phyloP scores from a whole-genome alignment of 2,329 filamentous ascomycete species.

The Fusarium torreyae region DNA sequence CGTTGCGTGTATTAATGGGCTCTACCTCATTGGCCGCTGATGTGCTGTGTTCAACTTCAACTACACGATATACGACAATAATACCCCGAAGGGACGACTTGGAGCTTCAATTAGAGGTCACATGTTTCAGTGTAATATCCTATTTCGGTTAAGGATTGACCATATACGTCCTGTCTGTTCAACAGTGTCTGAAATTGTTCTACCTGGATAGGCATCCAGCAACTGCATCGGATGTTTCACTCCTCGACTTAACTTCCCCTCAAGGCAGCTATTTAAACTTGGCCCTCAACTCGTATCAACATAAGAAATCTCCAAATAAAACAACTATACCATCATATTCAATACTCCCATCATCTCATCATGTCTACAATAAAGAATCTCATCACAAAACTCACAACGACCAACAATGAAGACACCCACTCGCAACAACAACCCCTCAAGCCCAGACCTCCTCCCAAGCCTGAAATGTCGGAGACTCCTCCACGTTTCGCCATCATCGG shows the following conservation, averaged over 20 bases:
- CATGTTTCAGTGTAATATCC: background rate
- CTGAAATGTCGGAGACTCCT: slow-evolving; percentile 63
- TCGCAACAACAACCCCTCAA: slow-evolving; percentile 45
- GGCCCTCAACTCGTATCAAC: slow-evolving; percentile 7
- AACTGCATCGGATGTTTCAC: background rate
- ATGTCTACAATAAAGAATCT: slow-evolving; percentile 45
- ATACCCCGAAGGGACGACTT: slow-evolving; percentile 9
- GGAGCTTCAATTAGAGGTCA: slow-evolving; percentile 9
- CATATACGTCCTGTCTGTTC: background rate
- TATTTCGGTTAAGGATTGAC: background rate
- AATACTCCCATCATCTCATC: background rate
- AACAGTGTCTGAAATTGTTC: background rate
- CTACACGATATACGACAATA: slow-evolving; percentile 30
- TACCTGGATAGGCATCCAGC: slow-evolving; percentile 20
- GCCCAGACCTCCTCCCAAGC: slow-evolving; percentile 56
- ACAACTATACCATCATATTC: background rate
- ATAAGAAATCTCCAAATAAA: background rate
- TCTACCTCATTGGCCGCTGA: slow-evolving; percentile 38
- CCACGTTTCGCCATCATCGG: slow-evolving; percentile 85
- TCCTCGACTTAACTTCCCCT: slow-evolving; percentile 3
- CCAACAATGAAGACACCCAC: slow-evolving; percentile 15
- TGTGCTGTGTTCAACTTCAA: slow-evolving; percentile 8
- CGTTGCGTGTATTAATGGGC: slow-evolving; percentile 50
- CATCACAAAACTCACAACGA: slow-evolving; percentile 38
- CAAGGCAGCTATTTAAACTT: slow-evolving; percentile 19